A percentile compares a stretch with the other conserved stretches of the same genome.
Conservation (phyloP, 768 basidiomycete species). For the Russula sp. region DNA sequence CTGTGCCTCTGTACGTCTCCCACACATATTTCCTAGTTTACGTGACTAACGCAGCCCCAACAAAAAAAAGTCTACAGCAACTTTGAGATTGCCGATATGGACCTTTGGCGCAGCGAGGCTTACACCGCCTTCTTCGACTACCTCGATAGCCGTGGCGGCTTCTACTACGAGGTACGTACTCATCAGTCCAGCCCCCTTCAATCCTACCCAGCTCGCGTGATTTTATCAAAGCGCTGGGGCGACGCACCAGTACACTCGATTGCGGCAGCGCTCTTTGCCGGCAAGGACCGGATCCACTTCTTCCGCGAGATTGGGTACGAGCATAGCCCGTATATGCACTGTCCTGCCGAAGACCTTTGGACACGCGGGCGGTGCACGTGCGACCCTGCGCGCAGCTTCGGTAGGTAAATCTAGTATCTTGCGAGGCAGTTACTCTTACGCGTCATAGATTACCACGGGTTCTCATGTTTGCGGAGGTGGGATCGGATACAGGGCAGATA, state of each 20-base stretch:
- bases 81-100: conserved; percentile 84
- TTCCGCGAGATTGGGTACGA: conserved; percentile 82
- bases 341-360: conserved; percentile 38
- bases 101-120: conserved; percentile 78
- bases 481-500: conserved; percentile 26
- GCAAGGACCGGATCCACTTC: conserved; percentile 67
- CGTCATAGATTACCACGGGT: conserved; percentile 48
- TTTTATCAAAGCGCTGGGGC: conserved; percentile 56
- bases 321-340: conserved; percentile 68
- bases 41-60: not conserved
- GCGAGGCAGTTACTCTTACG: not conserved
- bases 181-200: conserved; percentile 29
- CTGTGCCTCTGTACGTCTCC: conserved; percentile 60
- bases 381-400: conserved; percentile 50
- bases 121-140: conserved; percentile 81
- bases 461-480: conserved; percentile 54
- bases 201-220: conserved; percentile 27
- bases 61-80: conserved; percentile 80
- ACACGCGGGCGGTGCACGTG: conserved; percentile 43
- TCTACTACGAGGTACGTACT: conserved; percentile 72
- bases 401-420: conserved; percentile 33
- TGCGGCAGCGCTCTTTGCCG: conserved; percentile 69
- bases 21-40: not conserved
- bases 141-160: conserved; percentile 75
- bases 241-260: conserved; percentile 87